Conservation (phyloP, 1,284 basidiomycete species). For the Porodaedalea pini region DNA sequence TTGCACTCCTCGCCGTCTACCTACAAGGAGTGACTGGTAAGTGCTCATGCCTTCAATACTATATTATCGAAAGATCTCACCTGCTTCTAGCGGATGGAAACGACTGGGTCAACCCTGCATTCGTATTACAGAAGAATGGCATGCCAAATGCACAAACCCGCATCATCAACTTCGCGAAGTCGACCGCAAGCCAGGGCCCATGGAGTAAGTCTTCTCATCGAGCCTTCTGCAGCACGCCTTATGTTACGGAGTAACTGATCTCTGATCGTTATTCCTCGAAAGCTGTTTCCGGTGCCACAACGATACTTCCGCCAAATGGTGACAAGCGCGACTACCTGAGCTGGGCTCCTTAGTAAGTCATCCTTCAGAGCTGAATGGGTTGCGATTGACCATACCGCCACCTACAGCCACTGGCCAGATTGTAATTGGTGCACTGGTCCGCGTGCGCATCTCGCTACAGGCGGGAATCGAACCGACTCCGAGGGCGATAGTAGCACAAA, state of each 20-base stretch:
- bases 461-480: constrained; percentile 14
- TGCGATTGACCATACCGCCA: constrained; percentile 10
- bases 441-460: constrained; percentile 39
- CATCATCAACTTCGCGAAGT: constrained; percentile 32
- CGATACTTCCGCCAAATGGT: constrained; percentile 39
- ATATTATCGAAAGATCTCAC: background rate
- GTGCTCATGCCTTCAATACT: background rate
- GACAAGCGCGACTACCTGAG: constrained; percentile 50
- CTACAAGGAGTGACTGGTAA: constrained; percentile 3
- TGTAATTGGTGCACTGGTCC: constrained; percentile 49
- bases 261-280: background rate
- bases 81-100: constrained; percentile 29
- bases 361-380: background rate
- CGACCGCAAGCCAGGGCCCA: constrained; percentile 32
- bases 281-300: constrained; percentile 40
- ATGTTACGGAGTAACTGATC: background rate
- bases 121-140: constrained; percentile 28
- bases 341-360: constrained; percentile 52
- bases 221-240: background rate
- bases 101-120: constrained; percentile 35
- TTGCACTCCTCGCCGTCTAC: background rate
- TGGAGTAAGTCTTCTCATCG: constrained; percentile 33
- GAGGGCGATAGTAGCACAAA: background rate
- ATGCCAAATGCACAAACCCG: constrained; percentile 30
- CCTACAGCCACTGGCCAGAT: constrained; percentile 54